A percentile compares a stretch with the other conserved stretches of the same genome.
Evolutionary conservation across 108 stramenopile genomes (phyloP).

Genomic region (Seminavis robusta): DNA sequence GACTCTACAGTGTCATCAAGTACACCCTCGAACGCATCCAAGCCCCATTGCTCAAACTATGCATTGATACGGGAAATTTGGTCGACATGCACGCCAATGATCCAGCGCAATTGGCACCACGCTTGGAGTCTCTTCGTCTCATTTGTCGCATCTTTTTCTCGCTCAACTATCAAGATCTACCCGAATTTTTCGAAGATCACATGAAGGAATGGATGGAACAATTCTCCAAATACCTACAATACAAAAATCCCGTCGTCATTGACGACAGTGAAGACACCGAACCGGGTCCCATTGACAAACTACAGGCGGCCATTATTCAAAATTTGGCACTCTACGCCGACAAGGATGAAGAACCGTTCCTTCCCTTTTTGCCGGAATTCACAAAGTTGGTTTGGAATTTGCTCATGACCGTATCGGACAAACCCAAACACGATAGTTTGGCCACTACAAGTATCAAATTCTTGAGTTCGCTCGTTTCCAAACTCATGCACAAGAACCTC

Average conservation of each 20-base stretch:
- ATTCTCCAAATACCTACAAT: conserved; percentile 86
- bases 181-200: conserved; percentile 97
- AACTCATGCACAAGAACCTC: conserved; percentile 83
- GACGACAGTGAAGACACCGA: conserved; percentile 84
- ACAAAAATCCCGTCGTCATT: conserved; percentile 76
- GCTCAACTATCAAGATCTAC: conserved; percentile 97
- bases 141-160: conserved; percentile 91
- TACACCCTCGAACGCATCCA: conserved; percentile 80
- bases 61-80: conserved; percentile 42
- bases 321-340: conserved; percentile 88
- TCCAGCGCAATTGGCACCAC: conserved; percentile 33
- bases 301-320: conserved; percentile 92
- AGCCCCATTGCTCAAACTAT: conserved; percentile 77
- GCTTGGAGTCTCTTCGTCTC: conserved; percentile 76
- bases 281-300: conserved; percentile 76
- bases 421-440: conserved; percentile 86
- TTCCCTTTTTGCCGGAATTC: conserved; percentile 74
- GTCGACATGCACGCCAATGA: conserved; percentile 54
- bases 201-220: conserved; percentile 90
- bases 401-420: conserved; percentile 60
- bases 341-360: conserved; percentile 97
- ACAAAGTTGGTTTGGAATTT: conserved; percentile 86
- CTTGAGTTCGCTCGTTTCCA: conserved; percentile 79
- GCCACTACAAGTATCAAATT: conserved; percentile 92
- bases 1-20: conserved; percentile 75